These are phyloP conservation scores for Thermothelomyces thermophilus DNA, from an alignment of 2,329 filamentous ascomycete genomes.

Conservation along the genomic window DNA sequence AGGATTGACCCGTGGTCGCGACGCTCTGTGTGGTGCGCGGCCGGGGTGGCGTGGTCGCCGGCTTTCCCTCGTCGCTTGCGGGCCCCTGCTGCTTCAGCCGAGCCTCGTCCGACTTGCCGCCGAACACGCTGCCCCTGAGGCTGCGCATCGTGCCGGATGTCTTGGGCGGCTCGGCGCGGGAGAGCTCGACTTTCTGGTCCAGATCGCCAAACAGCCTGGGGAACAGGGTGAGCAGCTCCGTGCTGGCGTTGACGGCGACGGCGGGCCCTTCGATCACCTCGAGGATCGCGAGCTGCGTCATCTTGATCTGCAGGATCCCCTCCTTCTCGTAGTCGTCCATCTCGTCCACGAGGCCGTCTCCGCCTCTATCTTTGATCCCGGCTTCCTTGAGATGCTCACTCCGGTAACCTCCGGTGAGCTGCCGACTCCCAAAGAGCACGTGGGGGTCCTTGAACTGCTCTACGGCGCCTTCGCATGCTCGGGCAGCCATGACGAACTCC, in stretches of 20 bases:
- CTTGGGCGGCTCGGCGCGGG: slow-evolving; percentile 51
- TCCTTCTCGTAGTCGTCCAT: slow-evolving; percentile 83
- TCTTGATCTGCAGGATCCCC: slow-evolving; percentile 85
- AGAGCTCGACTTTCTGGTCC: slow-evolving; percentile 41
- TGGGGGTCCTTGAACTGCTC: slow-evolving; percentile 75
- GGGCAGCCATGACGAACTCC: slow-evolving; percentile 72
- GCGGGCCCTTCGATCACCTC: slow-evolving; percentile 80
- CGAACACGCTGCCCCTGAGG: slow-evolving; percentile 71
- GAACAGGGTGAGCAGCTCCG: slow-evolving; percentile 78
- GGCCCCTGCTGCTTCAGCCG: slow-evolving; percentile 35
- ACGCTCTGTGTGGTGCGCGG: slow-evolving; percentile 39
- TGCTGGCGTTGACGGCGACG: slow-evolving; percentile 79
- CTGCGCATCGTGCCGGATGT: slow-evolving; percentile 67
- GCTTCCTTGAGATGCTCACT: slow-evolving; percentile 62
- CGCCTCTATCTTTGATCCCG: slow-evolving; percentile 31
- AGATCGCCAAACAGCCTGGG: slow-evolving; percentile 66
- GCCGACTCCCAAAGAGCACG: slow-evolving; percentile 60
- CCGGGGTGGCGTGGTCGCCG: slow-evolving; percentile 26
- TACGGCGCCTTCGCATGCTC: slow-evolving; percentile 83
- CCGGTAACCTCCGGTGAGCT: slow-evolving; percentile 42
- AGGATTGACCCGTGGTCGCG: slow-evolving; percentile 54
- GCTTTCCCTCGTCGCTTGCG: slow-evolving; percentile 32
- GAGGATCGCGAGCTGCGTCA: slow-evolving; percentile 81
- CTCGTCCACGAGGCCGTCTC: slow-evolving; percentile 59
- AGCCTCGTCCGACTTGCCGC: slow-evolving; percentile 46